Evolutionary conservation across 805 yeast species (phyloP), one percentile per base, ranked within the genome.

Genomic region (Candida ortonii): DNA sequence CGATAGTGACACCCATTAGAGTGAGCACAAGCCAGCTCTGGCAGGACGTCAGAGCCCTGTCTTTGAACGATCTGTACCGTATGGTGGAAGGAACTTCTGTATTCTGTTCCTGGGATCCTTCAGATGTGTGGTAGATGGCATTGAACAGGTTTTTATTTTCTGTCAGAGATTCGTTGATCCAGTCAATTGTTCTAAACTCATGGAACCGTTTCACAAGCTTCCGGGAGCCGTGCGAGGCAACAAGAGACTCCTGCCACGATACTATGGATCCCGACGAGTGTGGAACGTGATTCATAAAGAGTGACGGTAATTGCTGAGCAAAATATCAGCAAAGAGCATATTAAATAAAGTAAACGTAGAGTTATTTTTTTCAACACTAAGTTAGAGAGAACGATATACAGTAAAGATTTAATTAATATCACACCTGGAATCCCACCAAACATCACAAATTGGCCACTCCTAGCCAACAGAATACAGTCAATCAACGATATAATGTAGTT

Each of bases 11-110:
- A 0, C 97, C 99, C 39, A 87, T 84, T 2, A 71, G 47, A 0
- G 89, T 81, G 22, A 93, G 63, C 0, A 84, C 81, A 1, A 87
- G 50, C 84, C 97, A 87, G 37, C 75, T 74, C 47, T 74, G 78
- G 2, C 70, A 57, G 1, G 69, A 55, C 7, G 62, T 58, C 17
- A 61, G 35, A 2, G 68, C 19, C 36, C 57, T 55, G 20, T 53
- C 57, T 23, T 41, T 38, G 12, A 52, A 13, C 2, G 53, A 40
- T 16, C 41, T 34, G 7, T 36, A 33, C 12, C 22, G 28, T 12
- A 43, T 28, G n/a, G 25, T 33, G 10, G 38, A 25, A n/a, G 39
- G 30, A 9, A 16, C 25, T 12, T 33, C 26, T 10, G 33, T 30
- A 27, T 32, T 19, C 33, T 38, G 27, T 39, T 32, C 28, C 14